These are phyloP conservation scores for Melanopsichium pennsylvanicum DNA, from an alignment of 1,284 basidiomycete genomes.

Conservation along the genomic window DNA sequence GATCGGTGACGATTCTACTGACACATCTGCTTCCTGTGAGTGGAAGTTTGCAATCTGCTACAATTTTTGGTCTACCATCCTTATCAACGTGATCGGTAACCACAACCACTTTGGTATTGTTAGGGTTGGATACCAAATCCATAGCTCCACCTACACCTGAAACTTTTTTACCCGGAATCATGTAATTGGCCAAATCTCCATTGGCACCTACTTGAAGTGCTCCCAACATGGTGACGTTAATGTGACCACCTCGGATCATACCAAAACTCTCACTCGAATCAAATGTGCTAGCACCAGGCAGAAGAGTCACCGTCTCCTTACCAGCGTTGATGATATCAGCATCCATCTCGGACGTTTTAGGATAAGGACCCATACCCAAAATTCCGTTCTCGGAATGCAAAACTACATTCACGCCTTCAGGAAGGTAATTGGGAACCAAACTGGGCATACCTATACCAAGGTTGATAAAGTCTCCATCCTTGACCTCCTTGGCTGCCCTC, in stretches of 20 bases:
- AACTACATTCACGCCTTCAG: constrained; percentile 55
- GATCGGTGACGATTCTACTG: constrained; percentile 88
- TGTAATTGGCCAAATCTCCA: constrained; percentile 97
- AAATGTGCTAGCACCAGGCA: constrained; percentile 90
- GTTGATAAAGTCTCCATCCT: constrained; percentile 63
- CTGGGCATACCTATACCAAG: constrained; percentile 62
- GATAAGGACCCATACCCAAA: constrained; percentile 63
- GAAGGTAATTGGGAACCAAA: constrained; percentile 60
- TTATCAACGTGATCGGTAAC: constrained; percentile 90
- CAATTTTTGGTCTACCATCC: constrained; percentile 85
- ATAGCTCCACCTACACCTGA: constrained; percentile 89
- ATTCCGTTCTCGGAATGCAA: constrained; percentile 64
- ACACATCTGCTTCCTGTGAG: constrained; percentile 86
- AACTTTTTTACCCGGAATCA: constrained; percentile 88
- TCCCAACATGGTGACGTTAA: constrained; percentile 88
- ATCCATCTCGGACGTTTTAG: constrained; percentile 47
- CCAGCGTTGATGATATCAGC: constrained; percentile 74
- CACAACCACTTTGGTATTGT: constrained; percentile 71
- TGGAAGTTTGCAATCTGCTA: constrained; percentile 81
- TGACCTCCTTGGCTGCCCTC: constrained; percentile 58
- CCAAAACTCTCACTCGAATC: constrained; percentile 91
- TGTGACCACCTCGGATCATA: constrained; percentile 93
- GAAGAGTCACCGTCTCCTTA: constrained; percentile 80
- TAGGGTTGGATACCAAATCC: constrained; percentile 71
- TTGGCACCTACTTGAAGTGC: constrained; percentile 93